phyloP scores from a whole-genome alignment of 2,329 filamentous ascomycete genomes.

The Corinectria fuckeliana region DNA sequence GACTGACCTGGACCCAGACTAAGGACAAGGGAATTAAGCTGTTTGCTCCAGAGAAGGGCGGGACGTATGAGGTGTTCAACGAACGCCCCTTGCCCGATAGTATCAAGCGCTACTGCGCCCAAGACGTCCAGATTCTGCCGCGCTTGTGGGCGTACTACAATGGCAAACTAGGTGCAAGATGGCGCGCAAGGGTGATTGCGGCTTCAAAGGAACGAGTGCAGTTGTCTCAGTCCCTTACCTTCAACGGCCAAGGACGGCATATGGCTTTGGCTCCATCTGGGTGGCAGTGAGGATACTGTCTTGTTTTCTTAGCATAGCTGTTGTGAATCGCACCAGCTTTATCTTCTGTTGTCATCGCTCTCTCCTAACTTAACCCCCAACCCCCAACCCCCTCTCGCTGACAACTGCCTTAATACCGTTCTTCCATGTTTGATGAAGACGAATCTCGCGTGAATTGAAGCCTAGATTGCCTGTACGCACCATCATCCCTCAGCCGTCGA shows the following conservation, averaged over 20 bases:
- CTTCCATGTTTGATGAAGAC: no score
- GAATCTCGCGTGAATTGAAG: no score
- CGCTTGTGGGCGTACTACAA: neutral
- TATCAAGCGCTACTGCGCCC: neutral
- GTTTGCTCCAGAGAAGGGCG: neutral
- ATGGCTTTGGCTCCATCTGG: neutral
- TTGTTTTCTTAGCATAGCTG: no score
- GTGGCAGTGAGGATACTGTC: neutral
- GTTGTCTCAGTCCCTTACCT: neutral
- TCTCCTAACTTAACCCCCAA: no score
- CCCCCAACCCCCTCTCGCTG: no score
- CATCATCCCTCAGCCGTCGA: no score
- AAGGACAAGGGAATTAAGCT: neutral
- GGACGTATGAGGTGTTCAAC: neutral
- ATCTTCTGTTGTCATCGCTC: no score
- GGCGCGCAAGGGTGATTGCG: neutral
- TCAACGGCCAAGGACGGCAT: neutral
- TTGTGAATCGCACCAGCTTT: no score
- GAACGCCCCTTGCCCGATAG: neutral
- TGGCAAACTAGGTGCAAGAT: neutral
- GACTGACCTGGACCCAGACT: no score
- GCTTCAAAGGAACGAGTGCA: neutral
- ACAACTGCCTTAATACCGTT: no score
- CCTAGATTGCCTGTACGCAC: no score
- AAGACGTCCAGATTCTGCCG: neutral